A percentile compares a stretch with the other conserved stretches of the same genome.
Evolutionary conservation across 1,284 basidiomycete genomes (phyloP).

Genomic region (Ceratobasidium theobromae): DNA sequence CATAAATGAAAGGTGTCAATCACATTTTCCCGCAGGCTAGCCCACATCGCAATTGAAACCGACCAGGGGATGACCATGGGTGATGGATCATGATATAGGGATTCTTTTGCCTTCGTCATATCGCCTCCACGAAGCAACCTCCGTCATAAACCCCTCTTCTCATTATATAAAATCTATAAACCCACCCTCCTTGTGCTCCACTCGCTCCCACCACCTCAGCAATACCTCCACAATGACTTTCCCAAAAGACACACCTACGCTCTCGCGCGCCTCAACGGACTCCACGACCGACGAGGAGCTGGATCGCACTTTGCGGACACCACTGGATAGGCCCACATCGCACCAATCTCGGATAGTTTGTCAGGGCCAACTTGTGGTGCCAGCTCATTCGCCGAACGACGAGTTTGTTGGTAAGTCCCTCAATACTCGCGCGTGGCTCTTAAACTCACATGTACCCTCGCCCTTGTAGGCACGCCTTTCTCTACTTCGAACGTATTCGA

Average conservation of each 20-base stretch:
- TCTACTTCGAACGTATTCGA: constrained; percentile 19
- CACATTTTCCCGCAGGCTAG: not conserved
- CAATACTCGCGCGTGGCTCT: not conserved
- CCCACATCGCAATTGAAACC: not conserved
- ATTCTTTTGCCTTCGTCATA: constrained; percentile 5
- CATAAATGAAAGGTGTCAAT: too few species aligned
- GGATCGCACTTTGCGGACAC: not conserved
- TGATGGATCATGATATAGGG: not conserved
- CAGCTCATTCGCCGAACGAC: constrained; percentile 12
- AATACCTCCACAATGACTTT: not conserved
- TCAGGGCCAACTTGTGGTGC: not conserved
- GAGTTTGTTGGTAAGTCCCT: constrained; percentile 12
- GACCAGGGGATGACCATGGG: not conserved
- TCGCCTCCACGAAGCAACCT: not conserved
- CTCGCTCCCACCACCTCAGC: not conserved
- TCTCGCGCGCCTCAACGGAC: constrained; percentile 19
- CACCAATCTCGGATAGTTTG: not conserved
- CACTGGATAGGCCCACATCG: constrained; percentile 3
- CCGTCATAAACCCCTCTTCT: not conserved
- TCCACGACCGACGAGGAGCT: constrained; percentile 6
- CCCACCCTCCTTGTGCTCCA: not conserved
- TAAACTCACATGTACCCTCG: not conserved
- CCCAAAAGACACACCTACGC: constrained; percentile 5
- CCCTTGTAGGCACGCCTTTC: constrained; percentile 16
- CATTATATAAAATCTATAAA: not conserved